Evolutionary conservation across 2,329 filamentous ascomycete species (phyloP), one percentile per base, ranked within the genome.

Genomic region (Tolypocladium pustulatum): DNA sequence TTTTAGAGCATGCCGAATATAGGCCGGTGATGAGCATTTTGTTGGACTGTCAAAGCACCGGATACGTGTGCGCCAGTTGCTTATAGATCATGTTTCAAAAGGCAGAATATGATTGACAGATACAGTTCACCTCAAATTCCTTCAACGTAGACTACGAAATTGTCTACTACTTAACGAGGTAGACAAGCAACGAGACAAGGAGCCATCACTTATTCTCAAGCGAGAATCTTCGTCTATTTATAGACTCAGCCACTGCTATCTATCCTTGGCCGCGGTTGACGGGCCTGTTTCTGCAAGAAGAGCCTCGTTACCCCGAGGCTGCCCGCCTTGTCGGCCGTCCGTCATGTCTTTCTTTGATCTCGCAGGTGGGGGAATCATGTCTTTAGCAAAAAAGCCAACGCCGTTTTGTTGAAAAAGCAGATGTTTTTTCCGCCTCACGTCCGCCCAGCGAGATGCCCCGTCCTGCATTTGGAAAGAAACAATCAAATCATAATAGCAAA

Each of bases 261-360:
- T 67, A 63, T 65, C 65, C 65, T 60, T 62, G 69, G 68, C 73
- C 75, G 66, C 74, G 75, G 75, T 77, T 77, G 75, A 77, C 73
- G 75, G 73, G 73, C 69, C 67, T 61, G 62, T 59, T 57, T 60
- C 59, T 62, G 57, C 57, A 52, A 57, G 56, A 58, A 41, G 22
- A 58, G 52, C 53, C 60, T 61, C 57, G n/a, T n/a, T n/a, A n/a
- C 17, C 30, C 25, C 49, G 49, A 40, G 34, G 43, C 30, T 52
- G 8, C 41, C 40, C 32, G 34, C 20, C 32, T 27, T 27, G 20
- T 22, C 32, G n/a, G 22, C 32, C 20, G 27, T 52, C 61, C 58
- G 56, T 61, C 59, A 59, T 62, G 57, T 56, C 61, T 59, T 67
- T 63, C 61, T 65, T 63, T 63, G 65, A 64, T 68, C 64, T 68